These are phyloP conservation scores for Diaporthe citrichinensis DNA, from an alignment of 2,329 filamentous ascomycete species.

Conservation along the genomic window DNA sequence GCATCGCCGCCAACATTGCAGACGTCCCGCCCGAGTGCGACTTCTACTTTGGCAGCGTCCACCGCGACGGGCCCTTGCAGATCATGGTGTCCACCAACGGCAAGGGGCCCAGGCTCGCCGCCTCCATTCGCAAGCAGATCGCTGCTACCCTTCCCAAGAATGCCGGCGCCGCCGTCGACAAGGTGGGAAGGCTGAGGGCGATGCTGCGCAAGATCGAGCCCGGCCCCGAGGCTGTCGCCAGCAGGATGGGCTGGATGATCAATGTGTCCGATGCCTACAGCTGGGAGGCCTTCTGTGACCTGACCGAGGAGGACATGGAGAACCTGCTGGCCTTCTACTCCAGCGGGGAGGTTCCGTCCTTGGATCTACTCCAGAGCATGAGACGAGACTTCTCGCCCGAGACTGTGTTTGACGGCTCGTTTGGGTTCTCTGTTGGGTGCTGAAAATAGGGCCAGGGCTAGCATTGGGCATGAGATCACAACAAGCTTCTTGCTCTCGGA, in stretches of 20 bases:
- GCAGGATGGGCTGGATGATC: constrained; percentile 96
- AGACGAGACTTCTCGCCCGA: constrained; percentile 60
- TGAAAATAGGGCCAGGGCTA: constrained; percentile 32
- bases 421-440: constrained; percentile 69
- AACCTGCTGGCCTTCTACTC: constrained; percentile 83
- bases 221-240: constrained; percentile 79
- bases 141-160: constrained; percentile 82
- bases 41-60: constrained; percentile 97
- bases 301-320: constrained; percentile 89
- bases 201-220: constrained; percentile 86
- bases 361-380: constrained; percentile 70
- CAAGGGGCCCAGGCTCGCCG: constrained; percentile 92
- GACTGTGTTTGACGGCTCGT: constrained; percentile 71
- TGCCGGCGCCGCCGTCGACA: constrained; percentile 87
- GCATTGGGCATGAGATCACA: background rate
- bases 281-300: constrained; percentile 85
- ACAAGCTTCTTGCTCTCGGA: background rate
- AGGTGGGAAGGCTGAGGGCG: constrained; percentile 83
- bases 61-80: constrained; percentile 94
- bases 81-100: constrained; percentile 99
- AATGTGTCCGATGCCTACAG: constrained; percentile 90
- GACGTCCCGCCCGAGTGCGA: constrained; percentile 98
- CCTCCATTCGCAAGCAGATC: constrained; percentile 86
- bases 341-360: constrained; percentile 66
- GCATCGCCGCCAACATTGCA: constrained; percentile 93